phyloP scores from a whole-genome alignment of 2,329 filamentous ascomycete species.

The Sporothrix pallida region DNA sequence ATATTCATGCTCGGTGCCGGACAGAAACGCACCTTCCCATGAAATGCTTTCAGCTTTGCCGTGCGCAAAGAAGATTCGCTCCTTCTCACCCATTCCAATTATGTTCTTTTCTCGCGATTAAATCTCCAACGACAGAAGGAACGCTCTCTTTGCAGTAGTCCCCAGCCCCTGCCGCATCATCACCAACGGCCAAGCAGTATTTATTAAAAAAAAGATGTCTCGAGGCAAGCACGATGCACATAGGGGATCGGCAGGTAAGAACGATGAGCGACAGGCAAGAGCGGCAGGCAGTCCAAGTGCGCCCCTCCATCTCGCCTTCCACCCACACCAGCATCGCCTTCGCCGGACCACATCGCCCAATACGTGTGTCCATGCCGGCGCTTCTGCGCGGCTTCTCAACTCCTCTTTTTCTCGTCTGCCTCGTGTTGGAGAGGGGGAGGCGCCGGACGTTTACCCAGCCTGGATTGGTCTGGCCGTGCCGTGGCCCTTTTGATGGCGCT shows the following conservation, averaged over 20 bases:
- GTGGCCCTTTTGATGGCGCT: slow-evolving; percentile 24
- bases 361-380: neutral
- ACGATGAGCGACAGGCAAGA: slow-evolving; percentile 1
- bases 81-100: neutral
- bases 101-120: neutral
- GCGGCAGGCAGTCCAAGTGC: neutral
- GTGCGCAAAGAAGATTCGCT: neutral
- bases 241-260: slow-evolving; percentile 20
- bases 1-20: neutral
- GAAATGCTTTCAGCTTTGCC: neutral
- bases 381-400: slow-evolving; percentile 20
- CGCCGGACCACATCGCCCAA: slow-evolving; percentile 12
- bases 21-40: slow-evolving; percentile 22
- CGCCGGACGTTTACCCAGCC: slow-evolving; percentile 21
- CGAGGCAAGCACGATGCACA: slow-evolving; percentile 18
- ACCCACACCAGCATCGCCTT: slow-evolving; percentile 16
- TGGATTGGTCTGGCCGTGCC: slow-evolving; percentile 23
- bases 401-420: neutral
- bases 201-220: neutral
- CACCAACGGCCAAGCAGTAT: neutral
- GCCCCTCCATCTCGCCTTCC: neutral
- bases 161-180: neutral
- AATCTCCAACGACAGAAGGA: slow-evolving; percentile 11
- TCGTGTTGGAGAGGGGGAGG: slow-evolving; percentile 14
- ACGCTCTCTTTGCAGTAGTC: neutral